A percentile compares a stretch with the other conserved stretches of the same genome.
phyloP scores from a whole-genome alignment of 805 yeast species.

The Nakazawaea ishiwadae region DNA sequence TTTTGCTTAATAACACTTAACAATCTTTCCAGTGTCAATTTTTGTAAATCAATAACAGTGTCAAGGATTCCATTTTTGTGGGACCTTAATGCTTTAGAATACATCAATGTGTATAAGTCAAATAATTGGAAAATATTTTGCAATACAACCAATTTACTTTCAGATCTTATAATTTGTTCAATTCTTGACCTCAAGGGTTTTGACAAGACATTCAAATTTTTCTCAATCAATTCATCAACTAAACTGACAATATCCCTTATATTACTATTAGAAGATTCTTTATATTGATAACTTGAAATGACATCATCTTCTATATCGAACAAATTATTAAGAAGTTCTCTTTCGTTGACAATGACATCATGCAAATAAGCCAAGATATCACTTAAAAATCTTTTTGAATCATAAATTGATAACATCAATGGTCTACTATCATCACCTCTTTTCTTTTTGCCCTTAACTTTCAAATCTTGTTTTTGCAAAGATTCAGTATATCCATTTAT shows the following conservation, averaged over 20 bases:
- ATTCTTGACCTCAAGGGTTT: slow-evolving; percentile 59
- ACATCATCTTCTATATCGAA: slow-evolving; percentile 37
- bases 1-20: slow-evolving; percentile 34
- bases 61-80: neutral
- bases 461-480: slow-evolving; percentile 10
- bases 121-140: slow-evolving; percentile 59
- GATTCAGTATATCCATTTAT: slow-evolving; percentile 31
- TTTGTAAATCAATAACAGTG: slow-evolving; percentile 22
- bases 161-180: slow-evolving; percentile 66
- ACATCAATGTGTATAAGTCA: slow-evolving; percentile 68
- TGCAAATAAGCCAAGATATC: slow-evolving; percentile 88
- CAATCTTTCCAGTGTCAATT: slow-evolving; percentile 33
- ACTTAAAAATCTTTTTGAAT: slow-evolving; percentile 78
- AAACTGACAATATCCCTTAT: slow-evolving; percentile 14
- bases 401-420: slow-evolving; percentile 64
- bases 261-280: slow-evolving; percentile 15
- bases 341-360: slow-evolving; percentile 79
- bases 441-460: slow-evolving; percentile 1
- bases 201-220: slow-evolving; percentile 48
- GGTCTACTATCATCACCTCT: slow-evolving; percentile 31
- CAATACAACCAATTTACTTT: slow-evolving; percentile 49
- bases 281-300: slow-evolving; percentile 15
- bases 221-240: slow-evolving; percentile 36
- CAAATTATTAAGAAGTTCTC: slow-evolving; percentile 65
- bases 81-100: slow-evolving; percentile 35